Base-by-base conservation (phyloP, 352 stramenopile species). In the Chrysophaeum taylorii region DNA sequence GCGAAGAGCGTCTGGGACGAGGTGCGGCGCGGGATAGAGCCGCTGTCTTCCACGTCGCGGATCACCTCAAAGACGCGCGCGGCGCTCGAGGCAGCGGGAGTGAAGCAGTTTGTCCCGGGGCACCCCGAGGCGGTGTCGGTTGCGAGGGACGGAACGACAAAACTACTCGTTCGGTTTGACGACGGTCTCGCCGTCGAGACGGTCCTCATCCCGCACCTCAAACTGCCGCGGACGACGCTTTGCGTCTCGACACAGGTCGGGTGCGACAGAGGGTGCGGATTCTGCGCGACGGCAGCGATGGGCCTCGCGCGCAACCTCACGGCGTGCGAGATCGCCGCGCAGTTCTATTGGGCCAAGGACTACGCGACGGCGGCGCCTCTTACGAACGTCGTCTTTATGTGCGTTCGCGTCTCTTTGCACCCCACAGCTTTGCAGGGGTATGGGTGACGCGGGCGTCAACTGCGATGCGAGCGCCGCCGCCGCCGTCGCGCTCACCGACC, bases 301-400 rank as follows among this genome's bases (percentile, higher is more conserved):
- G 82, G 82, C 14, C 77, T 80, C 33, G 52, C 85, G 12, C 69
- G 81, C 43, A 82, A 80, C 68, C 73, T 91, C 12, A 78, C 77
- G 21, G 31, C 75, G 1, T 81, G 83, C 70, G 83, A 91, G 69
- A 91, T 91, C 71, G 63, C 89, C 14, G 88, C 89, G 68, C 93
- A 98, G 79, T 77, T 97, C 7, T 93, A 91, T 69, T 90, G 88
- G 71, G 84, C 83, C 0, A 79, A 76, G 36, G 33, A 76, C 85
- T 43, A 73, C 27, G 41, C 7, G 53, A 36, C 53, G n/a, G 37
- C 35, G 0, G 16, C 64, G 15, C 64, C 73, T 31, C 37, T 84
- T 0, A 60, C 70, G 12, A 91, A 92, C 70, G 73, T 91, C 53
- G 85, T 92, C 14, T 91, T 91, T 70, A 92, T 92, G 86, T n/a